Conservation (phyloP, 345 rosid genomes). For the Viola odorata region DNA sequence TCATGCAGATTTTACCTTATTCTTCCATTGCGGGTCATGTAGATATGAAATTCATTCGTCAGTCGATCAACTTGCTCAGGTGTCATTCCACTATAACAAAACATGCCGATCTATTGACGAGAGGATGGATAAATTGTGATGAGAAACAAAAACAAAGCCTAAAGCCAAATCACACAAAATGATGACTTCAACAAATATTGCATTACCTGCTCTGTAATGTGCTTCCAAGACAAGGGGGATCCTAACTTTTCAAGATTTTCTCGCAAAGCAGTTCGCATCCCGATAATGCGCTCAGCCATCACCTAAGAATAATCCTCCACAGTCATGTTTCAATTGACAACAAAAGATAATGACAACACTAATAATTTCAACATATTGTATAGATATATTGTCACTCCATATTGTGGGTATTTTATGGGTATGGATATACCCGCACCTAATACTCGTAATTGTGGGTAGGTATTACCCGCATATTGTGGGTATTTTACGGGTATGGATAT, state of each 20-base stretch:
- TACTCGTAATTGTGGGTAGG: too few species aligned
- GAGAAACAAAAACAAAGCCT: not conserved
- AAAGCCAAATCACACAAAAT: not conserved
- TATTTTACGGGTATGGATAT: too few species aligned
- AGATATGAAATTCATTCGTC: constrained; percentile 76
- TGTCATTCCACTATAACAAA: constrained; percentile 90
- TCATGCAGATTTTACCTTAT: constrained; percentile 46
- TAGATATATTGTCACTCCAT: too few species aligned
- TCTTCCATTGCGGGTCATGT: constrained; percentile 89
- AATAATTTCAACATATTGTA: too few species aligned
- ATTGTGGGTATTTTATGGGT: too few species aligned
- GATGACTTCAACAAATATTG: not conserved
- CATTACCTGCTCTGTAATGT: constrained; percentile 76
- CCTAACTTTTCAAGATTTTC: constrained; percentile 84
- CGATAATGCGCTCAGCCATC: constrained; percentile 96
- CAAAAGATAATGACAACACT: not conserved
- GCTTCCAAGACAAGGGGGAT: constrained; percentile 80
- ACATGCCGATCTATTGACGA: constrained; percentile 82
- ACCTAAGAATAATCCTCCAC: constrained; percentile 27
- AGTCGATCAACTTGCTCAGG: constrained; percentile 85
- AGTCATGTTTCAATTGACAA: not conserved
- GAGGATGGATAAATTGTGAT: not conserved
- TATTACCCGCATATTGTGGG: too few species aligned
- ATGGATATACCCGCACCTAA: too few species aligned
- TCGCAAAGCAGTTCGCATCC: constrained; percentile 69